phyloP scores from a whole-genome alignment of 108 stramenopile species.

The Chaetoceros tenuissimus region DNA sequence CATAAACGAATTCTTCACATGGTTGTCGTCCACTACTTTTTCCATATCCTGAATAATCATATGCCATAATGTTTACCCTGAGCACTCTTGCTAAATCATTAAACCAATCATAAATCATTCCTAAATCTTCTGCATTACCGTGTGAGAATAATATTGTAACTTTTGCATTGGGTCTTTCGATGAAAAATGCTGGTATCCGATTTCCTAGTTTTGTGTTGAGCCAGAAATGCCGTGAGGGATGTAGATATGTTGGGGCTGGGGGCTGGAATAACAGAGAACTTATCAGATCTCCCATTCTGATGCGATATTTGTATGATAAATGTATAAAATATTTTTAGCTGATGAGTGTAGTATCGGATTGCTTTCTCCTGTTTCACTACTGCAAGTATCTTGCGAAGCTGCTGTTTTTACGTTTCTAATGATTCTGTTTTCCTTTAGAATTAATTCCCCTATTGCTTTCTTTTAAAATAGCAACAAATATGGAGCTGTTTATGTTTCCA shows the following conservation, averaged over 20 bases:
- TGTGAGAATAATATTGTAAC: conserved; percentile 89
- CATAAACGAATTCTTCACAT: conserved; percentile 71
- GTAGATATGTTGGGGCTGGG: conserved; percentile 79
- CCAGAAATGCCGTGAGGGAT: conserved; percentile 87
- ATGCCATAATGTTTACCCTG: conserved; percentile 93
- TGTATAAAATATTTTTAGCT: not conserved
- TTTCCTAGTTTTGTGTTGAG: conserved; percentile 55
- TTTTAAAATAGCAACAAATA: no score
- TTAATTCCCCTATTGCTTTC: no score
- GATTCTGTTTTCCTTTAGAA: no score
- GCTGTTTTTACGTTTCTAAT: no score
- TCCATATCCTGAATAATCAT: conserved; percentile 92
- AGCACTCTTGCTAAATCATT: conserved; percentile 75
- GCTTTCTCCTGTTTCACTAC: no score
- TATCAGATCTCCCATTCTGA: conserved; percentile 74
- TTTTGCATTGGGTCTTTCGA: conserved; percentile 74
- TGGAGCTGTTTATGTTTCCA: no score
- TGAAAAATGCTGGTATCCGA: conserved; percentile 83
- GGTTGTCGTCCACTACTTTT: conserved; percentile 78
- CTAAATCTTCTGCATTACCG: conserved; percentile 90
- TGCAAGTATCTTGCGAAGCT: no score
- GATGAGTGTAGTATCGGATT: no score
- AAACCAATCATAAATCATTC: conserved; percentile 94
- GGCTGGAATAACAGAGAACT: conserved; percentile 86
- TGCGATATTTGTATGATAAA: not conserved